Conservation (phyloP, 2,329 filamentous ascomycete genomes). For the Eutypa lata region DNA sequence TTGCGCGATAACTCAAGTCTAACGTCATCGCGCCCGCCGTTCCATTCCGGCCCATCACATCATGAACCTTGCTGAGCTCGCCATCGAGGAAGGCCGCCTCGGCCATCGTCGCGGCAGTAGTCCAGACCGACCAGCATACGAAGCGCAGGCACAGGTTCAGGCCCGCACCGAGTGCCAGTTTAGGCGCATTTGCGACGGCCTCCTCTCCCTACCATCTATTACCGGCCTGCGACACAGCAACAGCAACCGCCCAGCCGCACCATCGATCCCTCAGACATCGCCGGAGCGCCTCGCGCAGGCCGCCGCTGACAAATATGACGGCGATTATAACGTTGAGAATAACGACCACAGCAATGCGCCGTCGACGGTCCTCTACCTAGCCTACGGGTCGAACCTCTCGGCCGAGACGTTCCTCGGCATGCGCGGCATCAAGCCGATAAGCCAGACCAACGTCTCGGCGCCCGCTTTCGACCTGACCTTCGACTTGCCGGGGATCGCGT, state of each 20-base stretch:
- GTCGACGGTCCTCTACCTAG: conserved; percentile 70
- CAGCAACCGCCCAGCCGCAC: conserved; percentile 8
- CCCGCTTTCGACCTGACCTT: conserved; percentile 78
- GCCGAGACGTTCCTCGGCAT: conserved; percentile 74
- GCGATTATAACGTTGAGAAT: neutral
- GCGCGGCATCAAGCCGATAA: conserved; percentile 78
- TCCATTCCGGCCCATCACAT: neutral
- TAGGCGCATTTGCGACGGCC: neutral
- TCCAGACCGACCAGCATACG: neutral
- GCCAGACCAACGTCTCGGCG: conserved; percentile 76
- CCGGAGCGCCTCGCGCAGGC: conserved; percentile 35
- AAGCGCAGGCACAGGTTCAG: neutral
- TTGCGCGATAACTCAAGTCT: too few relatives aligned
- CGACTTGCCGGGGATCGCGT: conserved; percentile 81
- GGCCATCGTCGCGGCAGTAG: neutral
- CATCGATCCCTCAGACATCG: conserved; percentile 34
- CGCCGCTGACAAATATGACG: conserved; percentile 15
- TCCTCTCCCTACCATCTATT: neutral
- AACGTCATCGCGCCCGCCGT: too few relatives aligned
- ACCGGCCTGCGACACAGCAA: conserved; percentile 3
- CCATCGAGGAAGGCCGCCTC: neutral
- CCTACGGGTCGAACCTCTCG: conserved; percentile 88
- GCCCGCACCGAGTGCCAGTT: neutral
- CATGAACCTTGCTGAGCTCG: neutral
- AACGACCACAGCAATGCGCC: conserved; percentile 14